phyloP scores from a whole-genome alignment of 176 grass and related monocot genomes.

The Triticum urartu region DNA sequence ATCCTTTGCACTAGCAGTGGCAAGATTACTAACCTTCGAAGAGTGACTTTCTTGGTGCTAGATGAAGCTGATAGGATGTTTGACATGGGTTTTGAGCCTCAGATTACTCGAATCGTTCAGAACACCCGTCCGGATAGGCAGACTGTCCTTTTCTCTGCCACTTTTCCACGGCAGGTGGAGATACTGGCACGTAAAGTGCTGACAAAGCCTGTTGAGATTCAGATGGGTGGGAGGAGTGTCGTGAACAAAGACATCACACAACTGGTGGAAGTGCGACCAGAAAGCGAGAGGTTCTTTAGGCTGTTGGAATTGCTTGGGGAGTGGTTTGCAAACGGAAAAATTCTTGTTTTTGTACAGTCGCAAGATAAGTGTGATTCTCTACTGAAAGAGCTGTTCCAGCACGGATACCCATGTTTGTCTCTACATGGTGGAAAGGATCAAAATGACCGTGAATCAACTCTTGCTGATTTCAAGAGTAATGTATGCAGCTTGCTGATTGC shows the following conservation, averaged over 20 bases:
- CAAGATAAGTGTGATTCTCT: slow-evolving; percentile 98
- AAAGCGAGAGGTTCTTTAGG: slow-evolving; percentile 73
- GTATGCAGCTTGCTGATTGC: slow-evolving; percentile 86
- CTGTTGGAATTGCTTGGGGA: slow-evolving; percentile 90
- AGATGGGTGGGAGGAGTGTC: slow-evolving; percentile 91
- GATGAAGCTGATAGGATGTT: slow-evolving; percentile 99
- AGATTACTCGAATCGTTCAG: slow-evolving; percentile 87
- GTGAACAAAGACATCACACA: slow-evolving; percentile 95
- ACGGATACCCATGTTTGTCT: slow-evolving; percentile 89
- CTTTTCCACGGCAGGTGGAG: slow-evolving; percentile 93
- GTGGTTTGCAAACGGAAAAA: slow-evolving; percentile 90
- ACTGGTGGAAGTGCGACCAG: slow-evolving; percentile 81
- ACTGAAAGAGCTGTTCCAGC: slow-evolving; percentile 90
- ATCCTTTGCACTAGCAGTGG: slow-evolving; percentile 90
- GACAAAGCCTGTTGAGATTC: slow-evolving; percentile 85
- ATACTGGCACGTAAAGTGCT: slow-evolving; percentile 85
- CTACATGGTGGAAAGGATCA: slow-evolving; percentile 93
- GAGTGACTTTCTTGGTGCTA: slow-evolving; percentile 92
- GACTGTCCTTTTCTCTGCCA: slow-evolving; percentile 93
- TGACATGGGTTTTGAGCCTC: slow-evolving; percentile 98
- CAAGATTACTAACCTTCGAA: slow-evolving; percentile 93
- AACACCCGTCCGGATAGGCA: slow-evolving; percentile 86
- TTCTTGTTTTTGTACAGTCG: slow-evolving; percentile 96
- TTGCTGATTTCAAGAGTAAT: slow-evolving; percentile 91
- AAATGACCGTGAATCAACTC: slow-evolving; percentile 93